Percentiles rank a stretch among this genome's conserved stretches.
phyloP scores from a whole-genome alignment of 2,329 filamentous ascomycete species.

The Xylaria sp. region DNA sequence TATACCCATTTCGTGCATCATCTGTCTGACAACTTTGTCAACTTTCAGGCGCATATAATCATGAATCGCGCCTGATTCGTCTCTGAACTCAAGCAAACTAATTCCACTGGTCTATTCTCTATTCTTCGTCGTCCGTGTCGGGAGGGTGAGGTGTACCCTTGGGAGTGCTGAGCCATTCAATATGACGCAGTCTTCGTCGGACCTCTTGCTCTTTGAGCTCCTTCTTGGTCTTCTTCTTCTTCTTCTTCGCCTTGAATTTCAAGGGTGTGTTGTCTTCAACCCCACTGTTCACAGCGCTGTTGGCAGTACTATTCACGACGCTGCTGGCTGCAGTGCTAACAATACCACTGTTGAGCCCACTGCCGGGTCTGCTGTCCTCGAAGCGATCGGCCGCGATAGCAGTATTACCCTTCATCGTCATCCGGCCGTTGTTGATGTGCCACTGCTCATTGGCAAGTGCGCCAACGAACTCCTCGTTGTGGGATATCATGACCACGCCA shows the following conservation, averaged over 20 bases:
- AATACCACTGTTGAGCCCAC: slow-evolving; percentile 59
- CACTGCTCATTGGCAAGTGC: slow-evolving; percentile 96
- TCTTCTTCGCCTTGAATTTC: slow-evolving; percentile 89
- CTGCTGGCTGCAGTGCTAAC: slow-evolving; percentile 60
- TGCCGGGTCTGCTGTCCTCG: slow-evolving; percentile 66
- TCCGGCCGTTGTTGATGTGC: slow-evolving; percentile 86
- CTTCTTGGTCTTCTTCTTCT: slow-evolving; percentile 99
- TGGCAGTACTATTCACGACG: slow-evolving; percentile 57
- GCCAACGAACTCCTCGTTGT: slow-evolving; percentile 98
- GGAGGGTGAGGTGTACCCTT: slow-evolving; percentile 80
- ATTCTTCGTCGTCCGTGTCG: slow-evolving; percentile 78
- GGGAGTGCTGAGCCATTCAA: slow-evolving; percentile 81
- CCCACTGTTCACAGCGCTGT: slow-evolving; percentile 77
- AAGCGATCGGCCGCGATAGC: slow-evolving; percentile 81
- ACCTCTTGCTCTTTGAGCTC: slow-evolving; percentile 94
- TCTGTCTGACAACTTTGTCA: slow-evolving; percentile 7
- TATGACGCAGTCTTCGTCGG: slow-evolving; percentile 83
- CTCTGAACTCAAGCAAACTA: neutral
- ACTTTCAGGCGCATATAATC: slow-evolving; percentile 6
- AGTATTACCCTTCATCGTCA: slow-evolving; percentile 80
- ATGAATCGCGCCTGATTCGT: neutral
- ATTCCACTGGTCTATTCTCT: slow-evolving; percentile 21
- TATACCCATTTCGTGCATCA: slow-evolving; percentile 12
- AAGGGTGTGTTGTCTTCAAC: slow-evolving; percentile 78
- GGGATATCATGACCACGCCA: slow-evolving; percentile 98